Evolutionary conservation across 1,284 basidiomycete genomes (phyloP).

Genomic region (Trichosporon asahii): DNA sequence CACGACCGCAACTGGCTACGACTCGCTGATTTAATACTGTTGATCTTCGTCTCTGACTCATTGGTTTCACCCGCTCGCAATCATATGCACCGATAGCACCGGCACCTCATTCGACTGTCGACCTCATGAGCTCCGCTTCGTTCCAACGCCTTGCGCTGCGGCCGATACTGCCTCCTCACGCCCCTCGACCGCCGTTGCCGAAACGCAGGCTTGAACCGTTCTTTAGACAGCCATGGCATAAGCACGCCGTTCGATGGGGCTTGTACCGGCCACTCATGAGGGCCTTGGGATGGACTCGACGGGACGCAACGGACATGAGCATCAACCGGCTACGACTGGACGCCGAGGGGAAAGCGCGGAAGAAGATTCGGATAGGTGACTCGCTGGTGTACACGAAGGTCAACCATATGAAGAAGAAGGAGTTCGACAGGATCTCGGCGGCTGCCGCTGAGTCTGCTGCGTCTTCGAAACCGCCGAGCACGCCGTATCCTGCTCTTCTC

Average conservation of each 20-base stretch:
- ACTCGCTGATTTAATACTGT: too few species aligned
- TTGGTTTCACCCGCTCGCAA: too few species aligned
- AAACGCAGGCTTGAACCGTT: constrained; percentile 55
- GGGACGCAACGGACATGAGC: neutral
- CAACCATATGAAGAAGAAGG: neutral
- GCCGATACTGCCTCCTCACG: neutral
- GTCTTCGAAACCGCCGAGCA: neutral
- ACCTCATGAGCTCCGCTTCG: neutral
- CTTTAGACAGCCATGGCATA: constrained; percentile 66
- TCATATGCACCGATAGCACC: neutral
- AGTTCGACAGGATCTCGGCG: neutral
- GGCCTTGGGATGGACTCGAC: constrained; percentile 34
- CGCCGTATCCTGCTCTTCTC: neutral
- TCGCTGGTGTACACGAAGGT: neutral
- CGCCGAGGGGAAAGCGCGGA: neutral
- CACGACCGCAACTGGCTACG: too few species aligned
- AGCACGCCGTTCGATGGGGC: constrained; percentile 67
- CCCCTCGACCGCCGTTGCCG: neutral
- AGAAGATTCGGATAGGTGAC: neutral
- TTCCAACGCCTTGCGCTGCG: neutral
- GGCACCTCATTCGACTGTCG: too few species aligned
- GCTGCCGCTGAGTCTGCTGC: neutral
- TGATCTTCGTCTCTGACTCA: too few species aligned
- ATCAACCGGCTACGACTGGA: neutral
- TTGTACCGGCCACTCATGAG: constrained; percentile 68